phyloP scores from a whole-genome alignment of 164 flowering plant genomes.

The Paratinospora sagittata region DNA sequence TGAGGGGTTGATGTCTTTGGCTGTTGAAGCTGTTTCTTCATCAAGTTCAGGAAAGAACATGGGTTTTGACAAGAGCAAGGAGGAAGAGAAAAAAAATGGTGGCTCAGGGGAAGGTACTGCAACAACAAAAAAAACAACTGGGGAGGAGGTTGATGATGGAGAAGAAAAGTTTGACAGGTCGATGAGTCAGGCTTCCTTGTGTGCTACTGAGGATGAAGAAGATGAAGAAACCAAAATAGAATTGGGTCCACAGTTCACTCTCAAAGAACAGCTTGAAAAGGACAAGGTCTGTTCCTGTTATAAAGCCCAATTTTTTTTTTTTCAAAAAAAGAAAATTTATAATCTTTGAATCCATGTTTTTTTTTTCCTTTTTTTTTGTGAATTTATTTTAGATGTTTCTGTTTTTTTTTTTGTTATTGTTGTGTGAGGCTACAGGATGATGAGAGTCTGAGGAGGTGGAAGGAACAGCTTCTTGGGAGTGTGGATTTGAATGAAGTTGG shows the following conservation, averaged over 20 bases:
- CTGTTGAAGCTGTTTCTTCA: slow-evolving; percentile 28
- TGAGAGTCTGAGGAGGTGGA: slow-evolving; percentile 37
- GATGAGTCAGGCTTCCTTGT: too few relatives aligned
- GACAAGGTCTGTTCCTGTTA: too few relatives aligned
- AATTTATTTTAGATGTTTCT: background rate
- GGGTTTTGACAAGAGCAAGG: slow-evolving; percentile 34
- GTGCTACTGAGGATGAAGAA: slow-evolving; percentile 44
- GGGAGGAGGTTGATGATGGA: too few relatives aligned
- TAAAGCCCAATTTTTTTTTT: too few relatives aligned
- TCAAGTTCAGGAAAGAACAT: slow-evolving; percentile 34
- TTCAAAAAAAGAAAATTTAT: too few relatives aligned
- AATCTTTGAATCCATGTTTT: too few relatives aligned
- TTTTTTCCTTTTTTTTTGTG: background rate
- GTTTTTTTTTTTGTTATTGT: background rate
- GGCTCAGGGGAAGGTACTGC: background rate
- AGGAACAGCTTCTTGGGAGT: too few relatives aligned
- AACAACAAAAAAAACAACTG: slow-evolving; percentile 22
- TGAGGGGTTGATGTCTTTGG: slow-evolving; percentile 25
- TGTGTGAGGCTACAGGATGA: slow-evolving; percentile 26
- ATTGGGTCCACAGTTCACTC: slow-evolving; percentile 88
- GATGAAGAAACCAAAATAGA: slow-evolving; percentile 32
- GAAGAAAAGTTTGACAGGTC: too few relatives aligned
- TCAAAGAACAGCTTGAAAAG: too few relatives aligned
- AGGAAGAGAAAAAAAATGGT: slow-evolving; percentile 11
- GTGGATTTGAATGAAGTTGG: too few relatives aligned